Evolutionary conservation across 768 basidiomycete species (phyloP), one percentile per base, ranked within the genome.

Genomic region (Mycena latifolia): DNA sequence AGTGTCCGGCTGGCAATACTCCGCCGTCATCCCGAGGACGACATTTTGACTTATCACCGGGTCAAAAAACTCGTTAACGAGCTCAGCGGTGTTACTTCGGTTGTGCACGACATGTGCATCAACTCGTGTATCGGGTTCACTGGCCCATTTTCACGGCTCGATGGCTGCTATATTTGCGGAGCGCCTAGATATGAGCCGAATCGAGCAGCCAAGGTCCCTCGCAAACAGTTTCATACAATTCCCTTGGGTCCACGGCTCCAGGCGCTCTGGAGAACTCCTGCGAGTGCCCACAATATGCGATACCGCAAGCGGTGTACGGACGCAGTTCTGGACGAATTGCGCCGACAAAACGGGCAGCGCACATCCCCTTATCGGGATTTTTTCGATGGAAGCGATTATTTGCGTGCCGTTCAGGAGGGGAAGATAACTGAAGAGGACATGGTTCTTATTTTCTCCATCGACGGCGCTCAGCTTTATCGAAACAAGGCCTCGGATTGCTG

Each of bases 341-440:
- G 20, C 0, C 2, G 1, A 5, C 12, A 52, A 5, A n/a, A 52
- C 9, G 31, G 31, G 2, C 5, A n/a, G 2, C 50, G 31, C 8
- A 52, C 24, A 25, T 54, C n/a, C 39, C 48, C 22, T 27, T 69
- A 6, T 39, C 61, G 5, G 8, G 79, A 83, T 51, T 55, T 82
- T 1, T 76, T 69, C 29, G 61, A 69, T 54, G 81, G 82, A 0
- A 28, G 17, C 0, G 76, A 76, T 5, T 79, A 76, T 48, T 67
- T 82, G 9, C 47, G 73, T 5, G 67, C 72, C 33, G 70, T 73
- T 9, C 3, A 35, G 14, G 17, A 55, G 22, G 70, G 59, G 2
- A 3, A 12, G 10, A 77, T 84, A 71, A 75, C 12, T 5, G 12
- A 33, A 12, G 53, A 65, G 2, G 66, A 74, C 33, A 67, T 69